Base-by-base conservation (phyloP, 1,284 basidiomycete genomes). In the Limonomyces culmigenus region DNA sequence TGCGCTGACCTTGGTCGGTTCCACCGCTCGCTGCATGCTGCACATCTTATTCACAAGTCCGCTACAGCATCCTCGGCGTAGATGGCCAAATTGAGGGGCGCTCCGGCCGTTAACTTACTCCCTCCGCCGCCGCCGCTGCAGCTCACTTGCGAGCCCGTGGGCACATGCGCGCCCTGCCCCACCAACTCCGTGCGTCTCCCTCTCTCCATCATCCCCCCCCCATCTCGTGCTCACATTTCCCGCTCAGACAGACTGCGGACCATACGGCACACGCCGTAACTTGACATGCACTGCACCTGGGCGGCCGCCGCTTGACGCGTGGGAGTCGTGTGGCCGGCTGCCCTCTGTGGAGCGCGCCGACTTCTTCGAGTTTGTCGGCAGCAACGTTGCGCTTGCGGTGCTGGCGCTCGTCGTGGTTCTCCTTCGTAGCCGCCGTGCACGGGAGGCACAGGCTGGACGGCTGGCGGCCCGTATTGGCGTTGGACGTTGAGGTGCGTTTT, bases 301-400 rank as follows among this genome's bases (percentile, higher is more conserved):
- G 81, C 86, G 52, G 74, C 70, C 1, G n/a, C n/a, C n/a, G n/a
- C n/a, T n/a, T n/a, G 75, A 78, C 2, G 86, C 86, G 2, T 93
- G 85, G 85, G 79, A 87, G 50, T 74, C 84, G 2, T 93, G 88
- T 47, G 88, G 88, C 3, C 83, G 84, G 39, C 81, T 88, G 19
- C 61, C 81, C 29, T 56, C 62, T 25, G 64, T 70, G 43, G 87
- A 93, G 54, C 71, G 76, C 33, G 76, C 70, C 3, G 83, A 87
- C 52, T 93, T 85, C 50, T 84, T 74, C 56, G 86, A 92, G 51
- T 93, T 92, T 52, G 59, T 89, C 3, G 83, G 73, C 21, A 75
- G 78, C 51, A 93, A 89, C 50, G 45, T 84, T 27, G 49, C 79
- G 5, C 74, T 93, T 47, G 73, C 74, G 2, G 55, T 67, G 1